Conservation (phyloP, 495 filamentous ascomycete genomes). For the Penicillium verhagenii region DNA sequence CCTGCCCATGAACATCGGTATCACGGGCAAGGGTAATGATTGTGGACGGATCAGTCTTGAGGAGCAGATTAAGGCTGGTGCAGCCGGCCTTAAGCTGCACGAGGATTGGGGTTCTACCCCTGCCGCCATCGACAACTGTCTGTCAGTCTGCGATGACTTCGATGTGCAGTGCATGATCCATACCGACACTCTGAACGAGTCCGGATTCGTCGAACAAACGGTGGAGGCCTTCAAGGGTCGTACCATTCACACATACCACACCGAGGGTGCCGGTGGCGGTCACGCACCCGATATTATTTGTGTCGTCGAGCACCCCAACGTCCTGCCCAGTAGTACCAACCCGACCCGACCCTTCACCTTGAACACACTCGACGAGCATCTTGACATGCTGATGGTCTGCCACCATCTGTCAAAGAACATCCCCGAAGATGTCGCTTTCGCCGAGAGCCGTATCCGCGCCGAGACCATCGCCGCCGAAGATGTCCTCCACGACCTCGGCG, state of each 20-base stretch:
- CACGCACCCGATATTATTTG: conserved; percentile 97
- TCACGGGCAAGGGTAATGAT: conserved; percentile 97
- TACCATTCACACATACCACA: conserved; percentile 97
- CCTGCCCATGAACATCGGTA: conserved; percentile 88
- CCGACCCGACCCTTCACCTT: conserved; percentile 88
- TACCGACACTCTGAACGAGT: conserved; percentile 97
- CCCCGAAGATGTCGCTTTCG: conserved; percentile 94
- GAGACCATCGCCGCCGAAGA: conserved; percentile 98
- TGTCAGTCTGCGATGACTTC: conserved; percentile 82
- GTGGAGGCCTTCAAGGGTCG: conserved; percentile 83
- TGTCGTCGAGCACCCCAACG: conserved; percentile 89
- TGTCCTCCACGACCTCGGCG: conserved; percentile 92
- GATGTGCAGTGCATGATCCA: conserved; percentile 97
- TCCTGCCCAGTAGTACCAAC: conserved; percentile 89
- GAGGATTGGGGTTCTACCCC: conserved; percentile 98
- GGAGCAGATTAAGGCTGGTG: conserved; percentile 82
- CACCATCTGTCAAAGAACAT: conserved; percentile 92
- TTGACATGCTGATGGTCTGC: conserved; percentile 99
- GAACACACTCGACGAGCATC: conserved; percentile 95
- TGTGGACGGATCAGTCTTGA: conserved; percentile 65
- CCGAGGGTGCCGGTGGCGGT: conserved; percentile 93
- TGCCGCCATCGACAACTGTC: conserved; percentile 87
- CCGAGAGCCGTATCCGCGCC: conserved; percentile 89
- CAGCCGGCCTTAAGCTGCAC: conserved; percentile 89
- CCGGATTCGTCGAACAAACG: conserved; percentile 93